Conservation (phyloP, 495 filamentous ascomycete genomes). For the Achaetomiella virescens region DNA sequence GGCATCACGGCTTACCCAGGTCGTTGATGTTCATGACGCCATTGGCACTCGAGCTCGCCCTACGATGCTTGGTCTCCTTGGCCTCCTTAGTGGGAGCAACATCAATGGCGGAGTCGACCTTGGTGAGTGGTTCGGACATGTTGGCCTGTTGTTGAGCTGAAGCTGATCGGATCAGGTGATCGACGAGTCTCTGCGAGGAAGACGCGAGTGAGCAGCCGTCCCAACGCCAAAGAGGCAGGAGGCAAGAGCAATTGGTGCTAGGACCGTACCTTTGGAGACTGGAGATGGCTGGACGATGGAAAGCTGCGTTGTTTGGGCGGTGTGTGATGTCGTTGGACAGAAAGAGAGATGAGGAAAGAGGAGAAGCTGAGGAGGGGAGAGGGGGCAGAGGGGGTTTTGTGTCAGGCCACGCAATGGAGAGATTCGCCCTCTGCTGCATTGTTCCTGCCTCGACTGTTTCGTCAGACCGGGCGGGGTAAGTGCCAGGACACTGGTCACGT, state of each 20-base stretch:
- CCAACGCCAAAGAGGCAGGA: background rate
- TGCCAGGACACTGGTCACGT: conserved; percentile 26
- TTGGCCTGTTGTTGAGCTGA: conserved; percentile 23
- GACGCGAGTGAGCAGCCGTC: conserved; percentile 2
- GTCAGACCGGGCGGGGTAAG: conserved; percentile 37
- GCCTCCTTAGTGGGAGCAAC: conserved; percentile 53
- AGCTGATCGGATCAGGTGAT: conserved; percentile 6
- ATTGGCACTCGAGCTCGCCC: conserved; percentile 57
- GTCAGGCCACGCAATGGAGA: background rate
- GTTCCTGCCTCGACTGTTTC: conserved; percentile 29
- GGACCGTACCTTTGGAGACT: conserved; percentile 1
- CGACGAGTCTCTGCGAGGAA: conserved; percentile 4
- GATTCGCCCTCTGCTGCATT: conserved; percentile 1
- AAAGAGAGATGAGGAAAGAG: conserved; percentile 18
- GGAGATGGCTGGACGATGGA: background rate
- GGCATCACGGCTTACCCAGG: conserved; percentile 53
- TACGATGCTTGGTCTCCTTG: conserved; percentile 47
- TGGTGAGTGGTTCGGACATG: conserved; percentile 68
- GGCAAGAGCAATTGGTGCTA: background rate
- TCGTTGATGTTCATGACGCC: conserved; percentile 80
- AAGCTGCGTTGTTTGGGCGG: background rate
- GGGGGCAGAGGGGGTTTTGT: conserved; percentile 10
- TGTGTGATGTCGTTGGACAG: conserved; percentile 16
- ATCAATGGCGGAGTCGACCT: conserved; percentile 79
- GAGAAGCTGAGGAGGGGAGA: conserved; percentile 15